Evolutionary conservation across 163 green algal genomes (phyloP), one percentile per base, ranked within the genome.

Genomic region (Scenedesmus sp.): DNA sequence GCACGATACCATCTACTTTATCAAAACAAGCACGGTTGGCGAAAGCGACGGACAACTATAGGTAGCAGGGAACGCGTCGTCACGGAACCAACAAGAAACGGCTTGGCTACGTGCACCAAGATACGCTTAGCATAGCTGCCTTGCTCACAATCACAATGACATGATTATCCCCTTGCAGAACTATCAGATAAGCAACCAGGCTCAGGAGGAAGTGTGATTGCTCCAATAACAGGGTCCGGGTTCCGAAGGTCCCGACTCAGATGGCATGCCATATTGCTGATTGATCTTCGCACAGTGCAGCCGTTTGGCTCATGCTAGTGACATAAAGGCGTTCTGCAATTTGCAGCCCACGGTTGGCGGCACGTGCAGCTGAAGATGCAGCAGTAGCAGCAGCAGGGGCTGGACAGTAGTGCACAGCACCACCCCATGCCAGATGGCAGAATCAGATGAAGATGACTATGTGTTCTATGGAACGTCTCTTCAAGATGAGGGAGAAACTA

Each of bases 391-490:
- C 60, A 82, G 18, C 23, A 70, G 34, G 4, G 13, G 70, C 23
- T 52, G 70, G 52, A 52, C 23, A 79, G 23, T 52, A 79, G 70
- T 52, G 70, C 70, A n/a, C 23, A 13, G 3, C 5, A 3, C 3
- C 10, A 26, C 84, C n/a, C 56, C 23, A 89, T 89, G 81, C 20
- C 88, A 66, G 90, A 93, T 26, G 13, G 34, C 67, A 23, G 90
- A 93, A 4, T 89, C 81, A 67, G 94, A 96, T 54, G 90, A 91
- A 15, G 95, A 97, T 57, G 94, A 97, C 7, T 98, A 97, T 64
- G 64, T 97, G 8, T 97, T 94, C 82, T 97, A 93, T 34, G 97
- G 96, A 13, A 98, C 95, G 0, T 89, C 94, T 2, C 90, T 99
- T 9, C 70, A 96, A 46, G 93, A 97, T 52, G 95, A 97, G 82